Percentiles rank a stretch among this genome's conserved stretches.
phyloP scores from a whole-genome alignment of 305 asterid genomes.

The Euphrasia arctica region DNA sequence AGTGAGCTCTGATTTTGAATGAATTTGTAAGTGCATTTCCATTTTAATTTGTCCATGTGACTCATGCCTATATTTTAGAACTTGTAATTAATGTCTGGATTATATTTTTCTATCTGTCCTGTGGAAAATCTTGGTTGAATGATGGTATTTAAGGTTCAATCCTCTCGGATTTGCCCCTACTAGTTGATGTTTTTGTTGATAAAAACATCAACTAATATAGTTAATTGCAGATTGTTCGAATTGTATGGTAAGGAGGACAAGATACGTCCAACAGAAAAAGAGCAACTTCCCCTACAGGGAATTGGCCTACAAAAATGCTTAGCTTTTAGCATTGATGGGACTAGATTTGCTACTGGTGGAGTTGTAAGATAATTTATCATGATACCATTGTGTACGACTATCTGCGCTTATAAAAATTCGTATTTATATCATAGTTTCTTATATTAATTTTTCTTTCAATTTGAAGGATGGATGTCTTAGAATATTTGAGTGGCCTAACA shows the following conservation, averaged over 20 bases:
- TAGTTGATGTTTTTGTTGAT: neutral
- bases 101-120: neutral
- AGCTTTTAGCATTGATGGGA: conserved; percentile 89
- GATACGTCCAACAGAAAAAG: conserved; percentile 49
- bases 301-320: conserved; percentile 73
- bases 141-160: neutral
- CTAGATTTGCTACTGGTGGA: conserved; percentile 87
- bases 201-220: neutral
- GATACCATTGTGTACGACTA: conserved; percentile 6
- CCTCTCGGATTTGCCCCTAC: neutral
- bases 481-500: conserved; percentile 86
- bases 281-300: conserved; percentile 58
- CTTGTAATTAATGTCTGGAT: neutral
- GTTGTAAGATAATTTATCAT: conserved; percentile 48
- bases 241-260: conserved; percentile 54
- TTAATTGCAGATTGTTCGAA: conserved; percentile 61
- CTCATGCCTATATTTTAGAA: too few relatives aligned
- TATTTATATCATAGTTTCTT: conserved; percentile 10
- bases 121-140: conserved; percentile 6
- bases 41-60: too few relatives aligned
- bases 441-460: conserved; percentile 20
- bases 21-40: too few relatives aligned
- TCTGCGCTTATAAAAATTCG: conserved; percentile 18
- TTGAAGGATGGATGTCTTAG: conserved; percentile 89
- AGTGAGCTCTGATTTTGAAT: too few relatives aligned